Conservation (phyloP, 169 alveolate genomes). For the Plasmodium cynomolgi region DNA sequence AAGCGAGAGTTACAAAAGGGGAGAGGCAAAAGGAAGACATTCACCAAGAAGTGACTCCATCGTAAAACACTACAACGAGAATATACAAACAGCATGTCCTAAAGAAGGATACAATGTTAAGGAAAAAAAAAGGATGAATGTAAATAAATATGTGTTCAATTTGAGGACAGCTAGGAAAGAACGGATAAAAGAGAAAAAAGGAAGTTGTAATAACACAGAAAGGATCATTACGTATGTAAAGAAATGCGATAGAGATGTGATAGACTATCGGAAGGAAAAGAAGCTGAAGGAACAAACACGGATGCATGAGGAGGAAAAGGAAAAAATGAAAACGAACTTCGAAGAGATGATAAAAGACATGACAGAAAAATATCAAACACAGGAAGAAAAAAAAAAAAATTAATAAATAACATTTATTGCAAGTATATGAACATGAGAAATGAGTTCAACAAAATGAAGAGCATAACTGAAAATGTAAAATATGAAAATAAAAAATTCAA, state of each 20-base stretch:
- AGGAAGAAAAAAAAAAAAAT: constrained; percentile 40
- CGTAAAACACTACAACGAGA: neutral
- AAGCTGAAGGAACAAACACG: constrained; percentile 5
- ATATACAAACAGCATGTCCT: neutral
- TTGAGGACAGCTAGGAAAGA: constrained; percentile 32
- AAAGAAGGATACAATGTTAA: neutral
- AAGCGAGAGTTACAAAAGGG: neutral
- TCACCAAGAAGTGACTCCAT: neutral
- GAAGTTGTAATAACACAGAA: neutral
- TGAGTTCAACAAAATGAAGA: constrained; percentile 12
- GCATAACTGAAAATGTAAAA: constrained; percentile 20
- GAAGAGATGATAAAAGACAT: constrained; percentile 19
- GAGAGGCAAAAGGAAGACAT: neutral
- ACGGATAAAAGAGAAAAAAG: neutral
- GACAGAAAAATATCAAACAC: constrained; percentile 3
- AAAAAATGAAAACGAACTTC: constrained; percentile 12
- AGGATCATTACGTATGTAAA: constrained; percentile 2
- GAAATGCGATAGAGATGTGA: neutral
- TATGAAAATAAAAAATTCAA: constrained; percentile 33
- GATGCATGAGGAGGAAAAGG: constrained; percentile 35
- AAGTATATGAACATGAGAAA: constrained; percentile 60
- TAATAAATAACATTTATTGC: constrained; percentile 29
- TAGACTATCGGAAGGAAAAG: neutral
- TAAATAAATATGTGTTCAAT: constrained; percentile 20
- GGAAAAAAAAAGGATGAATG: neutral